Evolutionary conservation across 257 asterid genomes (phyloP), one percentile per base, ranked within the genome.

Genomic region (Penstemon eatonii): DNA sequence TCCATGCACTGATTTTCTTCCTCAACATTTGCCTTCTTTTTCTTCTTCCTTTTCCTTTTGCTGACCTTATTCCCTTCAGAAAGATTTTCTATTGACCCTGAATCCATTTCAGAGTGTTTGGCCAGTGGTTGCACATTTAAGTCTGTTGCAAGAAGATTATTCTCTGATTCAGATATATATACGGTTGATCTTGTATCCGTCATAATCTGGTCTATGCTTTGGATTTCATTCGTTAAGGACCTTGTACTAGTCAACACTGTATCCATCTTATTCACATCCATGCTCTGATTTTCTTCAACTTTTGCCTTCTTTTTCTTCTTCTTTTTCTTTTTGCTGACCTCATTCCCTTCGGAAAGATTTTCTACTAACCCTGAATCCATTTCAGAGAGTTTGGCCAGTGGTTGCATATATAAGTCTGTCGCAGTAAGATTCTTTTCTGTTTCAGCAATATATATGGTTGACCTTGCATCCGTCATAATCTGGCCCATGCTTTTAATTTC

Each of bases 31-130:
- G 10, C 71, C 63, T 36, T 60, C 38, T 10, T 60, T 63, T 59
- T 78, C 61, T 43, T 6, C 65, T 43, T 70, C 78, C 75, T 60
- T 73, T 56, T 80, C 61, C 76, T 79, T 60, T 50, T 80, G 5
- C 18, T 62, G 61, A 15, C 57, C 36, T 46, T 61, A 66, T 59
- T 68, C 63, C 66, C 69, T 68, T 58, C 79, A 44, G 59, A 50
- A 51, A 38, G 59, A 73, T 49, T 60, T 47, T 63, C 75, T 12
- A 33, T 37, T 40, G 63, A 8, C 13, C 36, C 46, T 9, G 25
- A 11, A 9, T 60, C 51, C 65, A 60, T 2, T 60, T 19, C 18
- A 18, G 65, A 37, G 42, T 40, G 50, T 49, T n/a, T 37, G 12
- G 50, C 51, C 11, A 11, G 42, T 11, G 33, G 33, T 25, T 25